Evolutionary conservation across 1,284 basidiomycete genomes (phyloP).

Genomic region (Puccinia hordei): DNA sequence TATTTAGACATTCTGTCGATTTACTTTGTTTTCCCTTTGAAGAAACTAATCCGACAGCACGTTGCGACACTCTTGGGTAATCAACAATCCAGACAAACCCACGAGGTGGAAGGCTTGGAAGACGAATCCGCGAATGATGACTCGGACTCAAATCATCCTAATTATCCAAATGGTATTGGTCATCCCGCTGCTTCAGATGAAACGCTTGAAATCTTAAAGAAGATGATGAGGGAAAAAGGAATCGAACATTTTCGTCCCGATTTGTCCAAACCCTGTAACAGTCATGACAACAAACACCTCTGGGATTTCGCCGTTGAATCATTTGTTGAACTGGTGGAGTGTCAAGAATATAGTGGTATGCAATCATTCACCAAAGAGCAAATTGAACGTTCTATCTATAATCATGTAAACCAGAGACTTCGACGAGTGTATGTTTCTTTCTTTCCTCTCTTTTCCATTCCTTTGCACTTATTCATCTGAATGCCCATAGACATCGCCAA

Average conservation of each 20-base stretch:
- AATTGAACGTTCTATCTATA: background rate
- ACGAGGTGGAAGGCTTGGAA: no score
- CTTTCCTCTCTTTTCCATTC: background rate
- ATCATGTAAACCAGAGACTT: conserved; percentile 15
- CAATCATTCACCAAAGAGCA: background rate
- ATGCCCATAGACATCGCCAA: conserved; percentile 6
- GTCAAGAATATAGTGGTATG: conserved; percentile 17
- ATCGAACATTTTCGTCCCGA: conserved; percentile 23
- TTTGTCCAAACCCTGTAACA: conserved; percentile 9
- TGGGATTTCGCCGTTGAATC: conserved; percentile 4
- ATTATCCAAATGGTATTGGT: conserved; percentile 19
- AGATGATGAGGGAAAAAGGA: conserved; percentile 17
- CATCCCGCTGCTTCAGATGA: conserved; percentile 5
- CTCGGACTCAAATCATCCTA: no score
- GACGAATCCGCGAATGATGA: no score
- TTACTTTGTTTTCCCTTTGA: no score
- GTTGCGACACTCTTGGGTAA: no score
- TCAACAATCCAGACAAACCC: no score
- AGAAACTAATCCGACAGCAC: no score
- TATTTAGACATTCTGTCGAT: no score
- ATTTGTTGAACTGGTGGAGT: conserved; percentile 22
- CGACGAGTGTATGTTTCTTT: background rate
- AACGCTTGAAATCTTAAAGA: conserved; percentile 9
- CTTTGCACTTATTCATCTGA: no score
- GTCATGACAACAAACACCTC: conserved; percentile 17